Evolutionary conservation across 208 protist genomes (phyloP).

Genomic region (Naegleria gruberi): DNA sequence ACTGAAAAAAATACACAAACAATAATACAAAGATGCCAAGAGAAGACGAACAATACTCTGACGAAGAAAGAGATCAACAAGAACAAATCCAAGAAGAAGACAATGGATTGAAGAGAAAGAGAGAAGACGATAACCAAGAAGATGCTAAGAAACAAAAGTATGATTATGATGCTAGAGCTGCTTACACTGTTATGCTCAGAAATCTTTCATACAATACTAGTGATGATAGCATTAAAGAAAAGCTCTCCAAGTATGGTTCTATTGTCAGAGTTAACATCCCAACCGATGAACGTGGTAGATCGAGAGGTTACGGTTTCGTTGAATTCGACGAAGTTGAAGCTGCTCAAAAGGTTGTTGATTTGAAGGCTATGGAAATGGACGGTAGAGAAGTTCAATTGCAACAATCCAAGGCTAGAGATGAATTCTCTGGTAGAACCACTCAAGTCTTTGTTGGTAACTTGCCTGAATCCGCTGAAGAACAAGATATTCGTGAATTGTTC

Average conservation of each 20-base stretch:
- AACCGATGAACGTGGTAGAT: background rate
- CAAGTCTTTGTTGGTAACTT: constrained; percentile 46
- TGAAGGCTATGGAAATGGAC: background rate
- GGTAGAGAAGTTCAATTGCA: background rate
- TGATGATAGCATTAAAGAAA: background rate
- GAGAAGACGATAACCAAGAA: background rate
- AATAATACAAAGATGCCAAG: background rate
- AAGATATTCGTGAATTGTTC: constrained; percentile 48
- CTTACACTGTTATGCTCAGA: background rate
- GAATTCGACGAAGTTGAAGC: background rate
- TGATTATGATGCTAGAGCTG: background rate
- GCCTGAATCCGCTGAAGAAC: constrained; percentile 32
- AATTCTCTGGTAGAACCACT: background rate
- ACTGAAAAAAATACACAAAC: too few relatives aligned
- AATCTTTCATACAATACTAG: background rate
- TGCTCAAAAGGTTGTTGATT: background rate
- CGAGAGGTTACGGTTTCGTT: background rate
- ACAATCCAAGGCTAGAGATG: background rate
- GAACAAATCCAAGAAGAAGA: background rate
- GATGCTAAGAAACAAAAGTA: background rate
- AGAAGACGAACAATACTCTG: background rate
- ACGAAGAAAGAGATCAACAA: background rate
- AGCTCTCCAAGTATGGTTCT: background rate
- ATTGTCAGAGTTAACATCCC: background rate
- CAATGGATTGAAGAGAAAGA: background rate